Conservation (phyloP, 495 filamentous ascomycete species). For the Hypoxylon perforatum region DNA sequence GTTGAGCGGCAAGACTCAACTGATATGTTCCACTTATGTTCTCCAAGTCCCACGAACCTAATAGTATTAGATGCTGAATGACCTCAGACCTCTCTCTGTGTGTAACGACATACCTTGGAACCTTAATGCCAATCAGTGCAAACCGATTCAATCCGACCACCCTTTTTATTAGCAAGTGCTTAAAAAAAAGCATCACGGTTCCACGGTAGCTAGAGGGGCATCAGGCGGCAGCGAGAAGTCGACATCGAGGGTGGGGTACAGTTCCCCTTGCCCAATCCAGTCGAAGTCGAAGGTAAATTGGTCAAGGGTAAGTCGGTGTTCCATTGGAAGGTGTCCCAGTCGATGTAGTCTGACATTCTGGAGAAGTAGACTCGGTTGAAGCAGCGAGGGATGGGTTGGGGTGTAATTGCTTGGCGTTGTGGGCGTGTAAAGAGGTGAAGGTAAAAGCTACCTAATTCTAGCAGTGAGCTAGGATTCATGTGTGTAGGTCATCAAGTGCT, state of each 20-base stretch:
- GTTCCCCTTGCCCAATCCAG: constrained; percentile 34
- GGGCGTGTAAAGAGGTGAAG: not conserved
- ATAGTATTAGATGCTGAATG: too few species aligned
- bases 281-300: constrained; percentile 77
- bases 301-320: constrained; percentile 62
- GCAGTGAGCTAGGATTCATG: not conserved
- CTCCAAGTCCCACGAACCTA: not conserved
- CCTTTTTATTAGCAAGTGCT: constrained; percentile 50
- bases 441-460: not conserved
- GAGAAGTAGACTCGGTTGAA: constrained; percentile 23
- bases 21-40: not conserved
- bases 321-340: constrained; percentile 75
- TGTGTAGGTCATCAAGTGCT: constrained; percentile 11
- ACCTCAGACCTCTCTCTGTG: too few species aligned
- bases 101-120: not conserved
- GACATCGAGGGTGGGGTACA: constrained; percentile 49
- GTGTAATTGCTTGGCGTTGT: not conserved
- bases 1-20: not conserved
- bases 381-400: constrained; percentile 21
- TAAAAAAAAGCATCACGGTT: constrained; percentile 49
- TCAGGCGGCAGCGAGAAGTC: constrained; percentile 61
- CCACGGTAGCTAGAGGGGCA: constrained; percentile 19
- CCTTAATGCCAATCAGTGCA: not conserved
- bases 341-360: constrained; percentile 66
- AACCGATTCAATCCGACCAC: constrained; percentile 12